Evolutionary conservation across 2,329 filamentous ascomycete genomes (phyloP), one percentile per base, ranked within the genome.

Genomic region (Chrysoporthe puriensis): DNA sequence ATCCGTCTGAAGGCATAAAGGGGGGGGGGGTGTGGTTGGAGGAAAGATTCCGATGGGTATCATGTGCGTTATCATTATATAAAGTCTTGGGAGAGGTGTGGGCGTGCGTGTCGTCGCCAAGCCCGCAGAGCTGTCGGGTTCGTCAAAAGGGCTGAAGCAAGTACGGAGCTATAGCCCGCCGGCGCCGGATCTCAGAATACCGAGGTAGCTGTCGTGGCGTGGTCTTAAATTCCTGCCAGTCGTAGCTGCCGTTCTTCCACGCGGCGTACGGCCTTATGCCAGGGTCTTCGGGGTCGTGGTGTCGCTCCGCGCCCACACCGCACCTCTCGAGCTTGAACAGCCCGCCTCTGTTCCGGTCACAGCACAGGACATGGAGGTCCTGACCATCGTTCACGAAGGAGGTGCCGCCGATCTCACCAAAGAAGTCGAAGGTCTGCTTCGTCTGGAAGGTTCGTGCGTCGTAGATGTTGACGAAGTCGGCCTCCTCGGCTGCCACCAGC

Each of bases 401-500:
- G 4, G 91, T 79, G 21, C 92, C 92, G 8, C 87, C 91, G 68
- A 93, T 87, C 73, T 92, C 90, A 46, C 92, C 91, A 76, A 94
- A 93, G 66, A 94, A 84, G 69, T 92, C 90, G 11, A 94, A 79
- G 0, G 86, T 87, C 77, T 94, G 91, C 76, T 88, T 88, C n/a
- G 83, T 83, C 32, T 81, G 77, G 73, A 89, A 92, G 0, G 82
- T 88, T 73, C 85, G 81, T 0, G 88, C 90, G 71, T 94, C 88
- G 72, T 94, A 89, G 58, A 94, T 81, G 75, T 86, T 89, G 74
- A 95, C 79, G 67, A 86, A 87, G 74, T 95, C 92, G 44, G 91
- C 90, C 74, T 92, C 90, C 76, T 95, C 92, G 2, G 90, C 91
- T 2, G 89, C 89, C 13, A 93, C 84, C 14, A 95, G 83, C 1